phyloP scores from a whole-genome alignment of 306 rosid species.

The Sesbania bispinosa region DNA sequence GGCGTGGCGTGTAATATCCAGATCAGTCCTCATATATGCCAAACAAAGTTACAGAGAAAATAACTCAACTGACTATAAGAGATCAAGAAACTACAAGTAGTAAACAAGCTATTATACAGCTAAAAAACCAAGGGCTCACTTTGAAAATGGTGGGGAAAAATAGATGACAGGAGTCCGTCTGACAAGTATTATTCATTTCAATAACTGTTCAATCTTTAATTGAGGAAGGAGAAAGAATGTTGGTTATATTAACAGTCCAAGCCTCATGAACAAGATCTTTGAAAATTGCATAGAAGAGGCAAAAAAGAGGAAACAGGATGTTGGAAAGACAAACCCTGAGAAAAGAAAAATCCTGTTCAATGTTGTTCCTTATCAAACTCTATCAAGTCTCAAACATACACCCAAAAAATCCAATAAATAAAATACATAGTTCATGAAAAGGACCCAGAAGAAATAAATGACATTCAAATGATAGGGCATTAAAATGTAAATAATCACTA shows the following conservation, averaged over 20 bases:
- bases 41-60: conserved; percentile 2
- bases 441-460: neutral
- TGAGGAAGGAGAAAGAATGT: neutral
- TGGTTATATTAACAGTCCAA: neutral
- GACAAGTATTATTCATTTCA: neutral
- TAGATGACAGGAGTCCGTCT: no score
- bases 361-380: neutral
- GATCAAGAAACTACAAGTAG: neutral
- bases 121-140: neutral
- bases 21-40: conserved; percentile 9
- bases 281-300: neutral
- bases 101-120: neutral
- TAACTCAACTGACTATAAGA: neutral
- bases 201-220: neutral
- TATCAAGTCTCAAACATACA: neutral
- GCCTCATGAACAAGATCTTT: neutral
- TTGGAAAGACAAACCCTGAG: neutral
- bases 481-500: neutral
- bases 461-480: neutral
- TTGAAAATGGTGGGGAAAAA: neutral
- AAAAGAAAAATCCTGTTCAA: neutral
- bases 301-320: neutral
- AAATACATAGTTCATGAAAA: neutral
- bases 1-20: neutral
- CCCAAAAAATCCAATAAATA: neutral